These are phyloP conservation scores for Coriolopsis trogii DNA, from an alignment of 1,284 basidiomycete species.

Conservation along the genomic window DNA sequence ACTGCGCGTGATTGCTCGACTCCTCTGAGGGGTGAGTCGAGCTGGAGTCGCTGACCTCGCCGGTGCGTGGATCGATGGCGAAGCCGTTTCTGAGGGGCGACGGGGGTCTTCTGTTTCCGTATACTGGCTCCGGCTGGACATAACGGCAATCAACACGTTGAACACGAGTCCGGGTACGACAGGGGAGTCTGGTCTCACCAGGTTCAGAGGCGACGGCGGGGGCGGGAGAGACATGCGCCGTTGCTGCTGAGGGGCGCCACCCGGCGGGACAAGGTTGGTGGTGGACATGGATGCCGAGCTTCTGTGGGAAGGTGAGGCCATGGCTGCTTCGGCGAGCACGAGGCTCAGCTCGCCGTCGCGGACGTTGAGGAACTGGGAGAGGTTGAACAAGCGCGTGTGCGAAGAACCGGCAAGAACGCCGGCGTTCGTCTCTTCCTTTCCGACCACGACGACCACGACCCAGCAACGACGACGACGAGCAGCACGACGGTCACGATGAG, in stretches of 20 bases:
- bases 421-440: slow-evolving; percentile 5
- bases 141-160: slow-evolving; percentile 23
- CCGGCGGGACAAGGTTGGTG: slow-evolving; percentile 34
- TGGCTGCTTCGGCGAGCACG: slow-evolving; percentile 33
- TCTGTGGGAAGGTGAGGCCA: slow-evolving; percentile 36
- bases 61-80: slow-evolving; percentile 52
- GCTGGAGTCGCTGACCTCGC: slow-evolving; percentile 55
- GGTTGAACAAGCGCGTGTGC: slow-evolving; percentile 6
- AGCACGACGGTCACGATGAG: slow-evolving; percentile 34
- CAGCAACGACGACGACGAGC: slow-evolving; percentile 20
- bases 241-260: slow-evolving; percentile 23
- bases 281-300: slow-evolving; percentile 32
- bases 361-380: slow-evolving; percentile 25
- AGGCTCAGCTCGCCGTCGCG: slow-evolving; percentile 31
- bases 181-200: slow-evolving; percentile 33
- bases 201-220: slow-evolving; percentile 38
- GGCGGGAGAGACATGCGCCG: slow-evolving; percentile 40
- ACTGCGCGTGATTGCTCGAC: slow-evolving; percentile 41
- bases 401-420: neutral
- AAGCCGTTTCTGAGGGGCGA: slow-evolving; percentile 70
- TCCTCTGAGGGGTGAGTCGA: slow-evolving; percentile 49
- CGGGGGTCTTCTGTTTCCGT: slow-evolving; percentile 50
- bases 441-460: slow-evolving; percentile 19
- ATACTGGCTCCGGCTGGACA: slow-evolving; percentile 39
- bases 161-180: slow-evolving; percentile 5